A percentile compares a stretch with the other conserved stretches of the same genome.
These are phyloP conservation scores for Fraxinus angustifolia DNA, from an alignment of 305 asterid species.

Conservation along the genomic window DNA sequence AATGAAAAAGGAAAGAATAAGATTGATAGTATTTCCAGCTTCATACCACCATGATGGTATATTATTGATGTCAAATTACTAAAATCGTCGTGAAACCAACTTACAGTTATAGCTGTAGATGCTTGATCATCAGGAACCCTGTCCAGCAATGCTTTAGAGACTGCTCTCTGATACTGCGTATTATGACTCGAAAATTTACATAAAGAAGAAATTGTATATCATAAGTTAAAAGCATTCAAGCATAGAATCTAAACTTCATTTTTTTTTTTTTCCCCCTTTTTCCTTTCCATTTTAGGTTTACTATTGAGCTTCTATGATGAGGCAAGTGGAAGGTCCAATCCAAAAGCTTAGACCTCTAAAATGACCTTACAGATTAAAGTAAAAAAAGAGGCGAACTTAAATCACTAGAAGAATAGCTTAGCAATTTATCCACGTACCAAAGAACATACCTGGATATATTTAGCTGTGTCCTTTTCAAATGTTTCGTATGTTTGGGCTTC, in stretches of 20 bases:
- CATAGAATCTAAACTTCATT: not conserved
- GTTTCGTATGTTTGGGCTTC: slow-evolving; percentile 98
- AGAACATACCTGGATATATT: slow-evolving; percentile 69
- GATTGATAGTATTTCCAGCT: slow-evolving; percentile 2
- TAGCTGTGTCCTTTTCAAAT: slow-evolving; percentile 85
- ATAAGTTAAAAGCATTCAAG: not conserved
- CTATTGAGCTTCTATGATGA: not conserved
- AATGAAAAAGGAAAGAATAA: slow-evolving; percentile 20
- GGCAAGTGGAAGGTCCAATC: not conserved
- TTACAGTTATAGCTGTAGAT: slow-evolving; percentile 64
- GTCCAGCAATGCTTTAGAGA: slow-evolving; percentile 86
- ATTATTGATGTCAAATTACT: not conserved
- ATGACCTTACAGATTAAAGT: not conserved
- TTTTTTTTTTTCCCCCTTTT: not conserved
- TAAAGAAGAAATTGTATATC: not conserved
- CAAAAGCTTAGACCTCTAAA: not conserved
- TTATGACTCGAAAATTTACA: slow-evolving; percentile 20
- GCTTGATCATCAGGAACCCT: slow-evolving; percentile 85
- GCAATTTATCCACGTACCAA: slow-evolving; percentile 4
- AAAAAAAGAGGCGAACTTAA: not conserved
- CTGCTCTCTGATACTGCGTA: slow-evolving; percentile 90
- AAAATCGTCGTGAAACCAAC: slow-evolving; percentile 20
- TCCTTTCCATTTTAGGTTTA: not conserved
- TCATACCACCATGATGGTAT: slow-evolving; percentile 5
- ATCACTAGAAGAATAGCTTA: not conserved